Evolutionary conservation across 116 monocot species (phyloP), one percentile per base, ranked within the genome.

Genomic region (Dioscorea cayenensis): DNA sequence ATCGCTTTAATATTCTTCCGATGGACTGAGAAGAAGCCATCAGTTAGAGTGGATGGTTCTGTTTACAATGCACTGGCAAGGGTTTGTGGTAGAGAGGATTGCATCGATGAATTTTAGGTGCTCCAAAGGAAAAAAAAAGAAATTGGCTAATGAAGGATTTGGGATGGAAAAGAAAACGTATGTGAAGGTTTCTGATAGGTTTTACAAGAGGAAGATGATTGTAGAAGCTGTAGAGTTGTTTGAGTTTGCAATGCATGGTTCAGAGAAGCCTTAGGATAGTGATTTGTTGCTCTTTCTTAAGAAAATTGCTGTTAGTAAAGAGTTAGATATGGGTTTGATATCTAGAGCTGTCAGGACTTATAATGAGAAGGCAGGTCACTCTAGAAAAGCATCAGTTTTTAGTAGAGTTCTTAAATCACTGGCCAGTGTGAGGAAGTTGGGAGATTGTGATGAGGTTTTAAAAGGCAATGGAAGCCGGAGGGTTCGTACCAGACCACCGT

Each of bases 401-500:
- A 59, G 70, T 70, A 49, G 68, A 3, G 68, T 87, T 68, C 63
- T 91, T 50, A 83, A 87, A 65, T 80, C 87, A 50, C n/a, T n/a
- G n/a, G n/a, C n/a, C n/a, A n/a, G n/a, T n/a, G n/a, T n/a, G n/a
- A n/a, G n/a, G n/a, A n/a, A n/a, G n/a, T n/a, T n/a, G n/a, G n/a
- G n/a, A n/a, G n/a, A n/a, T n/a, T n/a, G n/a, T n/a, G n/a, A n/a
- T 50, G 83, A 83, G 27, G 58, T 85, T 14, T 64, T 91, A n/a
- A 63, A 85, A 79, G 70, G 85, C 87, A 16, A 85, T 91, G 91
- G 79, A 85, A 51, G 79, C 68, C 73, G 91, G 91, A 2, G 91
- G 85, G 6, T 87, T 83, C 60, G 77, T 76, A 36, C 73, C 81
- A 8, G 83, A 85, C 72, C 63, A 52, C 69, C 21, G 35, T 59